Percentiles rank a stretch among this genome's conserved stretches.
These are phyloP conservation scores for Yamadazyma akitaensis DNA, from an alignment of 805 yeast genomes.

Conservation along the genomic window DNA sequence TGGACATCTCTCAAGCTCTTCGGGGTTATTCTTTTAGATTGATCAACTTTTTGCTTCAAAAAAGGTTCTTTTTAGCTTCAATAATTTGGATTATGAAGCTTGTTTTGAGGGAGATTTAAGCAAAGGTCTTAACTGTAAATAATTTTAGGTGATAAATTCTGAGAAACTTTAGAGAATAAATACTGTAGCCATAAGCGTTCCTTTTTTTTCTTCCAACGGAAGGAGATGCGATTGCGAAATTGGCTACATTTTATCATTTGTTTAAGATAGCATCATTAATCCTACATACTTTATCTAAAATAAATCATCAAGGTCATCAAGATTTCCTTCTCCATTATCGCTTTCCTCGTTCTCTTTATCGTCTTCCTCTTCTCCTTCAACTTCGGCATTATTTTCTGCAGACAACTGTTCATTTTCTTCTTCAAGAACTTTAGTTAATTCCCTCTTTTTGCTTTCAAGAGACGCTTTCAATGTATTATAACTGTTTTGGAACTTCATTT, in stretches of 20 bases:
- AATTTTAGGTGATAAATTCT: not conserved
- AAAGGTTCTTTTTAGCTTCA: no score
- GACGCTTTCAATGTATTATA: conserved; percentile 76
- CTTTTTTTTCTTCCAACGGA: conserved; percentile 9
- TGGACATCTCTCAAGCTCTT: conserved; percentile 47
- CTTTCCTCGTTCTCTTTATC: conserved; percentile 20
- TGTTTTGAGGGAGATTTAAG: no score
- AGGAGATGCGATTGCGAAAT: conserved; percentile 9
- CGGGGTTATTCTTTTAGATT: no score
- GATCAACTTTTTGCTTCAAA: no score
- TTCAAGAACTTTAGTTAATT: conserved; percentile 39
- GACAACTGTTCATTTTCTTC: conserved; percentile 23
- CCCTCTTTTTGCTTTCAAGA: conserved; percentile 73
- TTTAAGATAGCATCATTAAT: conserved; percentile 1
- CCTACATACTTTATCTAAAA: conserved; percentile 15
- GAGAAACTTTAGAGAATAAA: not conserved
- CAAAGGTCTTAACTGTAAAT: not conserved
- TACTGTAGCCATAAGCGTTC: not conserved
- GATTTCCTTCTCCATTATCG: conserved; percentile 16
- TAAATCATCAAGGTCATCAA: conserved; percentile 40
- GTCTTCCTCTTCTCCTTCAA: conserved; percentile 26
- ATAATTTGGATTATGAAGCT: no score
- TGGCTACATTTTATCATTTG: not conserved
- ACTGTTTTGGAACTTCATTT: conserved; percentile 79
- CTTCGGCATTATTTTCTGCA: conserved; percentile 24